A percentile compares a stretch with the other conserved stretches of the same genome.
phyloP scores from a whole-genome alignment of 139 green algal genomes.

The Chlamydomonas applanata region DNA sequence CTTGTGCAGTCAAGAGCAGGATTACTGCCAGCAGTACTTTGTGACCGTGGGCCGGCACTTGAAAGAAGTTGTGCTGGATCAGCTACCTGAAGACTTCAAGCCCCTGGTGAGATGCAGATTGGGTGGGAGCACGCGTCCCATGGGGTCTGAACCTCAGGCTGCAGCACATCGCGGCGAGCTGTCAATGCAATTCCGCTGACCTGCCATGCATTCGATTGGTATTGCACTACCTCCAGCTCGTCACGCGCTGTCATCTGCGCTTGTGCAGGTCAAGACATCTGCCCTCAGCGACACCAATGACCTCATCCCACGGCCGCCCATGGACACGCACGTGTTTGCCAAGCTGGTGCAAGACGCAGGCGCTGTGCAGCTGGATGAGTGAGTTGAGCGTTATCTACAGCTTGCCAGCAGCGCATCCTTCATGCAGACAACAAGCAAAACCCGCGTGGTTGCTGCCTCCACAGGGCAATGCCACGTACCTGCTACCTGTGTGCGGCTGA shows the following conservation, averaged over 20 bases:
- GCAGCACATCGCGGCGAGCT: no score
- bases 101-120: conserved; percentile 16
- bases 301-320: conserved; percentile 27
- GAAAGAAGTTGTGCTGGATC: conserved; percentile 19
- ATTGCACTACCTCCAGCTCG: no score
- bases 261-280: conserved; percentile 12
- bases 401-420: no score
- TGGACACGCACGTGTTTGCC: conserved; percentile 38
- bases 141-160: no score
- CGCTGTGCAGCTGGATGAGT: conserved; percentile 34
- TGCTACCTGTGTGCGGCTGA: background rate
- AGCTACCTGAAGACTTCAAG: conserved; percentile 33
- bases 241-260: no score
- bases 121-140: no score
- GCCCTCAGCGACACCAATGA: conserved; percentile 14
- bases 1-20: conserved; percentile 14
- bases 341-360: conserved; percentile 31
- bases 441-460: background rate
- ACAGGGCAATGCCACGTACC: background rate
- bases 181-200: no score
- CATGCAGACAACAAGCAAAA: no score
- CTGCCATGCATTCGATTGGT: no score
- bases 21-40: conserved; percentile 31
- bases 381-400: background rate
- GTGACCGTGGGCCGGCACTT: conserved; percentile 18